phyloP scores from a whole-genome alignment of 495 filamentous ascomycete genomes.

The Apodospora peruviana region DNA sequence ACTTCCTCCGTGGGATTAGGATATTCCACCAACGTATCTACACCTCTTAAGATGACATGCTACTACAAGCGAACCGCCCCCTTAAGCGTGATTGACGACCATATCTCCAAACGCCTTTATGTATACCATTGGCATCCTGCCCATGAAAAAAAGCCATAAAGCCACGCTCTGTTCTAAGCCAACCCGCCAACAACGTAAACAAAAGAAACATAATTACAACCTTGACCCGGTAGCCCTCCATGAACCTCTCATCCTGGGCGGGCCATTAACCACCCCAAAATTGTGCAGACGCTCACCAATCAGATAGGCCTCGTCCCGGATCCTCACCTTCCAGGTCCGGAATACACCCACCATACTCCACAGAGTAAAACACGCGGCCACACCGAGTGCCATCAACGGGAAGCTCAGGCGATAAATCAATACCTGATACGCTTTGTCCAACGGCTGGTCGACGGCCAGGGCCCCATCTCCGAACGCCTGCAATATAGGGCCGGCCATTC shows the following conservation, averaged over 20 bases:
- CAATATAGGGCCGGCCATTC: slow-evolving; percentile 18
- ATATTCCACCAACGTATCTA: too few species aligned
- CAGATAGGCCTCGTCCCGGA: slow-evolving; percentile 91
- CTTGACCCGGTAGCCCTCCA: slow-evolving; percentile 28
- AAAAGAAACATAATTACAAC: slow-evolving; percentile 19
- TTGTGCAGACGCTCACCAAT: slow-evolving; percentile 94
- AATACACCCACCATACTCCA: slow-evolving; percentile 57
- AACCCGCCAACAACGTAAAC: too few species aligned
- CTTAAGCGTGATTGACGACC: too few species aligned
- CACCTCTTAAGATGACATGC: too few species aligned
- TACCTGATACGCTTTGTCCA: slow-evolving; percentile 41
- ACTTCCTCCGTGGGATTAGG: too few species aligned
- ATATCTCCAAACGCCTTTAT: too few species aligned
- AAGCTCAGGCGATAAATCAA: slow-evolving; percentile 70
- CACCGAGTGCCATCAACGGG: slow-evolving; percentile 48
- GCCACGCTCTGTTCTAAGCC: too few species aligned
- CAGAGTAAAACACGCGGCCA: slow-evolving; percentile 26
- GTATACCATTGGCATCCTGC: too few species aligned
- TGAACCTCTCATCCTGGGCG: slow-evolving; percentile 11
- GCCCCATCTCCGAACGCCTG: slow-evolving; percentile 9
- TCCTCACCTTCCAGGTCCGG: slow-evolving; percentile 71
- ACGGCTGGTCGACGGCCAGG: slow-evolving; percentile 23
- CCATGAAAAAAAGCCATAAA: too few species aligned
- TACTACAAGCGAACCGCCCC: too few species aligned
- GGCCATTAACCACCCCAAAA: slow-evolving; percentile 59